Conservation (phyloP, 768 basidiomycete species). For the Termitomyces heimii region DNA sequence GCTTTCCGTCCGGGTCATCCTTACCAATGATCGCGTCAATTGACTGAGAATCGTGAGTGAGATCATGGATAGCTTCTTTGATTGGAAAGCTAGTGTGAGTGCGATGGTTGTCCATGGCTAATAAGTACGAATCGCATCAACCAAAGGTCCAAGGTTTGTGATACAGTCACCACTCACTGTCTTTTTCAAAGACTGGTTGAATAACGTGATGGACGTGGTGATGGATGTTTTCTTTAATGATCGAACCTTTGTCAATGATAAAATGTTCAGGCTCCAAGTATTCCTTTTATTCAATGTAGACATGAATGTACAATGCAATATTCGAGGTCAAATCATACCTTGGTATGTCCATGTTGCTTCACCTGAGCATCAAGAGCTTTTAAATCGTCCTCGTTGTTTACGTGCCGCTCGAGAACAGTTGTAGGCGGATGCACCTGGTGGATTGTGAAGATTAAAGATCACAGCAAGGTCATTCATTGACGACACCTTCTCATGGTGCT, state of each 20-base stretch:
- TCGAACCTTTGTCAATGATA: conserved; percentile 3
- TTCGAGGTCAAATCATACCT: neutral
- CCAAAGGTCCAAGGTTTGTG: neutral
- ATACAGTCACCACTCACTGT: neutral
- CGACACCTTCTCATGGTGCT: conserved; percentile 20
- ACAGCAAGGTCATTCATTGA: neutral
- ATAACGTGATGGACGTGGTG: conserved; percentile 8
- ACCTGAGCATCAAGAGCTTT: conserved; percentile 1
- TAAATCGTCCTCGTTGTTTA: neutral
- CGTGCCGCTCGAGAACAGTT: neutral
- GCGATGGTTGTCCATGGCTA: neutral
- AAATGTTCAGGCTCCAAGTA: neutral
- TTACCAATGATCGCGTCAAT: neutral
- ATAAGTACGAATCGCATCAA: neutral
- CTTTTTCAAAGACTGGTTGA: conserved; percentile 9
- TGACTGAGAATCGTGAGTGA: neutral
- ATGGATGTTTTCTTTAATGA: conserved; percentile 2
- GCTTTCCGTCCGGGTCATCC: neutral
- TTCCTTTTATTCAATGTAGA: neutral
- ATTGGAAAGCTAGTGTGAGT: conserved; percentile 6
- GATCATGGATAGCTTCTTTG: neutral
- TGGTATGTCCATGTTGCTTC: neutral
- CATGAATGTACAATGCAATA: neutral
- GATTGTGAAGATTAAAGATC: neutral
- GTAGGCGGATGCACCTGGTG: neutral